Evolutionary conservation across 176 grass and related monocot genomes (phyloP).

Genomic region (Carex kokanica): DNA sequence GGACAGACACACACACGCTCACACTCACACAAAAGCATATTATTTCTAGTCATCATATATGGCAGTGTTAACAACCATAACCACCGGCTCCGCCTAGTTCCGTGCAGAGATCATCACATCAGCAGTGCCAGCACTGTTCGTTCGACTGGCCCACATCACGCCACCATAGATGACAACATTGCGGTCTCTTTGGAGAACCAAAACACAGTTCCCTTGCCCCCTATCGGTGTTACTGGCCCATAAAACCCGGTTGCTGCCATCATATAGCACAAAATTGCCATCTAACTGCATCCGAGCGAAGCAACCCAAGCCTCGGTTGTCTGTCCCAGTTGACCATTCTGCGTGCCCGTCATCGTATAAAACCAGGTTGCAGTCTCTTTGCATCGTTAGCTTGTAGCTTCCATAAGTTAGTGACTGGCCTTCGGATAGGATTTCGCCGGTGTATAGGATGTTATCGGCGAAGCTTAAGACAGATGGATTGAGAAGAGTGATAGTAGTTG

Average conservation of each 20-base stretch:
- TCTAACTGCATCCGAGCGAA: conserved; percentile 24
- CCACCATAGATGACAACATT: conserved; percentile 29
- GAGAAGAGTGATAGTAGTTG: neutral
- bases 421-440: neutral
- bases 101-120: conserved; percentile 3
- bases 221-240: conserved; percentile 22
- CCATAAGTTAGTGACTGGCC: conserved; percentile 10
- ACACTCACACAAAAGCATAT: neutral
- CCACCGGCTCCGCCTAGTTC: neutral
- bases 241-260: neutral
- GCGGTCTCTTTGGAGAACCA: conserved; percentile 23
- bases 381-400: conserved; percentile 19
- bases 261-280: conserved; percentile 32
- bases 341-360: conserved; percentile 12
- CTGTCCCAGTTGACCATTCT: conserved; percentile 14
- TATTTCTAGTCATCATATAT: neutral
- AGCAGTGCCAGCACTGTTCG: neutral
- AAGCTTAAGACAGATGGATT: neutral
- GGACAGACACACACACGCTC: no score
- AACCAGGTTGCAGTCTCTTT: conserved; percentile 36
- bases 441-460: conserved; percentile 15
- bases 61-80: neutral
- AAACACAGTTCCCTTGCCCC: conserved; percentile 20
- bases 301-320: neutral
- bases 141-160: conserved; percentile 13